These are phyloP conservation scores for Zychaea mexicana DNA, from an alignment of 371 early-diverging fungal species.

Conservation along the genomic window DNA sequence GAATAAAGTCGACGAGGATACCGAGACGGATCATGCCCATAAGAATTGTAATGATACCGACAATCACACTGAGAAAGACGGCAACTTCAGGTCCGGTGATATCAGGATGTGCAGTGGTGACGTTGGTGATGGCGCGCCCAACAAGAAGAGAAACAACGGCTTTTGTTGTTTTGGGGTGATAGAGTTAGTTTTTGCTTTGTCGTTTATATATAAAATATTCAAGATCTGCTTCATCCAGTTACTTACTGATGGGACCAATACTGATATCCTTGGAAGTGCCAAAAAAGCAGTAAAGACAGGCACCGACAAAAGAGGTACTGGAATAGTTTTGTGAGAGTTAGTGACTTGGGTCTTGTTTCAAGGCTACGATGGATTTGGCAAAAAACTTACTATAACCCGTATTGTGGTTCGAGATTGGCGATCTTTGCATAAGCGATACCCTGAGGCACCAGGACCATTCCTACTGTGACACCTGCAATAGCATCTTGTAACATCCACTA, in stretches of 20 bases:
- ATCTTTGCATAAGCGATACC: conserved; percentile 84
- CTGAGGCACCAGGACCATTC: conserved; percentile 85
- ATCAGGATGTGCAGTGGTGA: conserved; percentile 40
- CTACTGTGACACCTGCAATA: conserved; percentile 88
- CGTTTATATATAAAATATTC: not conserved
- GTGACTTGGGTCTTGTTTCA: no score
- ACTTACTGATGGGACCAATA: conserved; percentile 57
- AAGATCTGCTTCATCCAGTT: not conserved
- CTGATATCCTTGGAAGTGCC: conserved; percentile 82
- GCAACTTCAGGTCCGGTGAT: conserved; percentile 39
- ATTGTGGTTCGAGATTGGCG: conserved; percentile 66
- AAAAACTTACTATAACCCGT: conserved; percentile 27
- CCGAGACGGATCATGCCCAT: conserved; percentile 76
- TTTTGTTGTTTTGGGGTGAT: not conserved
- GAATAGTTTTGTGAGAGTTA: no score
- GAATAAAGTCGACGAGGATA: conserved; percentile 82
- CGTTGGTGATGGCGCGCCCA: conserved; percentile 57
- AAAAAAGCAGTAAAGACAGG: conserved; percentile 68
- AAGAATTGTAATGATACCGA: conserved; percentile 55
- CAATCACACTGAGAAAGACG: conserved; percentile 49
- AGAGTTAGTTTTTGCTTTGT: not conserved
- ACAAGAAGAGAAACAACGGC: conserved; percentile 78
- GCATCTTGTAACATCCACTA: conserved; percentile 81
- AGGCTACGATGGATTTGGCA: no score
- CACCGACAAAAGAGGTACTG: conserved; percentile 67